Evolutionary conservation across 768 basidiomycete genomes (phyloP), one percentile per base, ranked within the genome.

Genomic region (Ramaria sp.): DNA sequence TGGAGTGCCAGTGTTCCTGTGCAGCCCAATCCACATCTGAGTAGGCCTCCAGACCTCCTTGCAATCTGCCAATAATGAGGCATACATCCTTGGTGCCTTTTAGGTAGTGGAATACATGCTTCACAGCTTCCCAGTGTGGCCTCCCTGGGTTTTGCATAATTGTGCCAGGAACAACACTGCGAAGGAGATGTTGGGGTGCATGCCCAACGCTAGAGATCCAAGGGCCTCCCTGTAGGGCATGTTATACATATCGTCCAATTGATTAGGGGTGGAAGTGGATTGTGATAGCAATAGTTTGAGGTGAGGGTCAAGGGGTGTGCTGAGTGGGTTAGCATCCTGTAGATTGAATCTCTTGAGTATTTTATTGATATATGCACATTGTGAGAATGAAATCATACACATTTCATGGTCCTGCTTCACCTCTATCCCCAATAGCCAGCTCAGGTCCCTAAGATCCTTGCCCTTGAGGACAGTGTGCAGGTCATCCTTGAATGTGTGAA

Each of bases 71-170:
- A 7, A 27, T 30, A 8, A 32, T 16, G 9, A 28, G 20, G 57
- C 63, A 67, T 47, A 62, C 59, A 6, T 70, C 57, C 7, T 43
- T 47, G 3, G 70, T 71, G 15, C 63, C 66, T 15, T 61, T 59
- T 47, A 78, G 61, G 58, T 77, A 78, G 2, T 65, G 61, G 42
- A 73, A 64, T 22, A 76, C 56, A 16, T 64, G 65, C 51, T 71
- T 71, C 9, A 69, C 62, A 5, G 69, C 70, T 0, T 59, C 57
- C 66, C 71, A 74, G 56, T 77, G 73, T 1, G 55, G 30, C 30
- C 28, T 13, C 13, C 44, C 16, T 3, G 24, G 44, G 22, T 47
- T 47, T 16, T 47, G 20, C 44, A 57, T 51, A 12, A 61, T 49
- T 13, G 58, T 39, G n/a, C 57, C 39, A 55, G 59, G 63, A 47